Conservation (phyloP, 495 filamentous ascomycete species). For the Xylaria scruposa region DNA sequence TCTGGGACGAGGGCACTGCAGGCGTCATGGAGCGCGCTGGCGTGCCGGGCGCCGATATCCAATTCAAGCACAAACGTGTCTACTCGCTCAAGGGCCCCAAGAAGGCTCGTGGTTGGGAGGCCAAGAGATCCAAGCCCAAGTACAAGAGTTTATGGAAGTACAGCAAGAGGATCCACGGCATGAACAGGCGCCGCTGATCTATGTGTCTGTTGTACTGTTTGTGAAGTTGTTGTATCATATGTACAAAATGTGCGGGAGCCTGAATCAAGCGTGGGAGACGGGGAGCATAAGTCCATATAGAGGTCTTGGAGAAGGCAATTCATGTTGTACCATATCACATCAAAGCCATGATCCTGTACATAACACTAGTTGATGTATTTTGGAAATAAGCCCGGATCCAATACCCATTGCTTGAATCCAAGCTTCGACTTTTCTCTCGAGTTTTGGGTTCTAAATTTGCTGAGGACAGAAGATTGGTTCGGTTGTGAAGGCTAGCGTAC, state of each 20-base stretch:
- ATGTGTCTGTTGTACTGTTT: background rate
- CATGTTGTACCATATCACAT: slow-evolving; percentile 26
- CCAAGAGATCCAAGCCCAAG: slow-evolving; percentile 61
- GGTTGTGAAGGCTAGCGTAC: background rate
- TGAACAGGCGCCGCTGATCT: slow-evolving; percentile 34
- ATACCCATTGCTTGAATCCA: background rate
- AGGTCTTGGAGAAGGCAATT: slow-evolving; percentile 10
- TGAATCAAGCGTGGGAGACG: slow-evolving; percentile 10
- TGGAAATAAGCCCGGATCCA: background rate
- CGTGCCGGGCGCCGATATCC: slow-evolving; percentile 76
- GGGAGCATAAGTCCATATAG: background rate
- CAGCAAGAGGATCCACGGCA: slow-evolving; percentile 51
- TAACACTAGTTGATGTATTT: slow-evolving; percentile 5
- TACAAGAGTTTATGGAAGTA: slow-evolving; percentile 62
- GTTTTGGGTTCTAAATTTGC: background rate
- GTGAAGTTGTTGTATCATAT: slow-evolving; percentile 20
- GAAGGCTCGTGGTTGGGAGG: slow-evolving; percentile 62
- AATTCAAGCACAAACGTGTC: slow-evolving; percentile 77
- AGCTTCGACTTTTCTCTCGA: background rate
- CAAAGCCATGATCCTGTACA: slow-evolving; percentile 5
- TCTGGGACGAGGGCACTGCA: slow-evolving; percentile 87
- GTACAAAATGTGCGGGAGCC: slow-evolving; percentile 18
- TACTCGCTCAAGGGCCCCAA: slow-evolving; percentile 57
- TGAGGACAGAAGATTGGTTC: background rate
- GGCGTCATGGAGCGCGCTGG: slow-evolving; percentile 83